Conservation (phyloP, 2,329 filamentous ascomycete species). For the Bipolaris oryzae region DNA sequence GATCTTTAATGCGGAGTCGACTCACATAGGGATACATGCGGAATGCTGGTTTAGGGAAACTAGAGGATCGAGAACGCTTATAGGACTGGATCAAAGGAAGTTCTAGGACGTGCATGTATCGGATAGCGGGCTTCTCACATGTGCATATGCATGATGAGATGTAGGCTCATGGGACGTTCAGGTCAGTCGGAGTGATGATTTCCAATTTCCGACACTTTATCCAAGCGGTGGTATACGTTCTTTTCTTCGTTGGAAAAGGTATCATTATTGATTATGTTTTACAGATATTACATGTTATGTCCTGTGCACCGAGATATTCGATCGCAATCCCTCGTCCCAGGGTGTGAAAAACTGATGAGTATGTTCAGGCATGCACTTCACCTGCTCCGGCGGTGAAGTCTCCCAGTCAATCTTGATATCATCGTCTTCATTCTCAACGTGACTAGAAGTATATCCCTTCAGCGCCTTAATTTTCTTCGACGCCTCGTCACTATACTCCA, state of each 20-base stretch:
- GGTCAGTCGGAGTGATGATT: not conserved
- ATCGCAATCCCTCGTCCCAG: conserved; percentile 16
- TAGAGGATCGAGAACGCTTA: not conserved
- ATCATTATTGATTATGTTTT: no score
- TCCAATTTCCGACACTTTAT: no score
- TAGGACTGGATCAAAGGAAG: conserved; percentile 9
- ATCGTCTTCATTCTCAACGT: conserved; percentile 37
- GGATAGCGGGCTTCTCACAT: not conserved
- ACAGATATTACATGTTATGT: not conserved
- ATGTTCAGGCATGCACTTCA: conserved; percentile 56
- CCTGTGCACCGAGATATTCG: no score
- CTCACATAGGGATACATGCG: not conserved
- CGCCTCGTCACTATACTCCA: conserved; percentile 60
- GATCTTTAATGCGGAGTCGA: conserved; percentile 7
- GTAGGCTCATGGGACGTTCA: not conserved
- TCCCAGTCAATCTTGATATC: conserved; percentile 53
- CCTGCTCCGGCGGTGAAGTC: conserved; percentile 51
- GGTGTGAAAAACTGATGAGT: conserved; percentile 19
- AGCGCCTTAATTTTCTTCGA: conserved; percentile 55
- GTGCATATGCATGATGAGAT: not conserved
- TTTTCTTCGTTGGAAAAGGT: not conserved
- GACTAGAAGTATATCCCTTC: conserved; percentile 58
- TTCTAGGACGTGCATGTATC: not conserved
- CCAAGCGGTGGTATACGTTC: no score
- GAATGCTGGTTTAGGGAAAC: not conserved